Conservation (phyloP, 1,284 basidiomycete genomes). For the Ustilago trichophora region DNA sequence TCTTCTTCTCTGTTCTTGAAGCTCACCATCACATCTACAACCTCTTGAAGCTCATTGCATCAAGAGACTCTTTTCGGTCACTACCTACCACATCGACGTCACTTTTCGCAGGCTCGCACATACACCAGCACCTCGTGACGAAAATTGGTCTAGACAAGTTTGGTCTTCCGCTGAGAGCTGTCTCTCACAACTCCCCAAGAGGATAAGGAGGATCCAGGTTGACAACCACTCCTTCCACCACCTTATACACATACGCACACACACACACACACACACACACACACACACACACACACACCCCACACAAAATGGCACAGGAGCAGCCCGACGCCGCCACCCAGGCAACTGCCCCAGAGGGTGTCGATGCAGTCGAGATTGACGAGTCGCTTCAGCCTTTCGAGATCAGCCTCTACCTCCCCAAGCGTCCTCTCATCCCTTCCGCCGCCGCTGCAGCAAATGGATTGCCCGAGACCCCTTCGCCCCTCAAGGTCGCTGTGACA, state of each 20-base stretch:
- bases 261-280: neutral
- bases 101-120: too few species aligned
- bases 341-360: conserved; percentile 4
- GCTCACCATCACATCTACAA: neutral
- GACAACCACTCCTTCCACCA: neutral
- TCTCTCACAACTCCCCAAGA: neutral
- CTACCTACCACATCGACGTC: too few species aligned
- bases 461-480: conserved; percentile 60
- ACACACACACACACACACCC: too few species aligned
- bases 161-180: neutral
- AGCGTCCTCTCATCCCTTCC: conserved; percentile 60
- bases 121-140: too few species aligned
- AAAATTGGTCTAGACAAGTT: too few species aligned
- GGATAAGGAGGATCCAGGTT: too few species aligned
- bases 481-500: conserved; percentile 62
- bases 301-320: conserved; percentile 21
- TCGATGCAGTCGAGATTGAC: conserved; percentile 30
- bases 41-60: too few species aligned
- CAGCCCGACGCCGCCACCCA: conserved; percentile 8
- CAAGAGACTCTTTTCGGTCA: too few species aligned
- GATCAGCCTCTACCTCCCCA: conserved; percentile 60
- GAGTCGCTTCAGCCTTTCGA: conserved; percentile 60
- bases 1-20: too few species aligned
- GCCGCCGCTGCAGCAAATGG: conserved; percentile 46
- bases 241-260: neutral